Evolutionary conservation across 164 flowering plant genomes (phyloP), one percentile per base, ranked within the genome.

Genomic region (Chimonanthus salicifolius): DNA sequence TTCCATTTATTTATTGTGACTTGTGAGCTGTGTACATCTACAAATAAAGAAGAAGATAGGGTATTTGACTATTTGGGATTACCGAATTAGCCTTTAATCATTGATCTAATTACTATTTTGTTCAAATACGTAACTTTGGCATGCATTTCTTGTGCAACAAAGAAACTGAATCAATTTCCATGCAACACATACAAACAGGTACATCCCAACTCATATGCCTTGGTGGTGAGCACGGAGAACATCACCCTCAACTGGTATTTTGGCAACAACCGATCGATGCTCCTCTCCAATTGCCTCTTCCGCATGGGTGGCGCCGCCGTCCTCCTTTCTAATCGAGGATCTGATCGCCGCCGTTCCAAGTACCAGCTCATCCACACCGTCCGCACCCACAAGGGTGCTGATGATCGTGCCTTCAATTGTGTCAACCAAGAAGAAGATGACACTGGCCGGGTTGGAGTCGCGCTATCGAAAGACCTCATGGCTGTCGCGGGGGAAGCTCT

Each of bases 211-310:
- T 83, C 95, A 2, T 89, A 89, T 77, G 97, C 97, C 8, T 74
- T 92, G 16, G 96, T 90, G 21, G 86, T 92, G 62, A 92, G 98
- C 89, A 92, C 86, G 92, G 96, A 92, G 86, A 88, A 87, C 91
- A 87, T 92, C n/a, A 89, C 96, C 4, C 87, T 87, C 15, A 89
- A 89, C 75, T 91, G 96, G 96, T 92, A 92, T 83, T 86, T 80
- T 7, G 98, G 98, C 70, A 92, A 92, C 80, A 81, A 91, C 78
- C 86, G 96, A 0, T 86, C 98, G 98, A 7, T 91, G 94, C 4
- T 97, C 94, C 1, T 97, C 93, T 33, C 33, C 33, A 33, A 33
- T 33, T 33, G 33, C 33, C 33, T 33, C 33, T 33, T 33, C 33
- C 33, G 33, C 33, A 33, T 33, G 33, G 33, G 33, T 33, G 33